These are phyloP conservation scores for Hygrocybe punicea DNA, from an alignment of 768 basidiomycete species.

Conservation along the genomic window DNA sequence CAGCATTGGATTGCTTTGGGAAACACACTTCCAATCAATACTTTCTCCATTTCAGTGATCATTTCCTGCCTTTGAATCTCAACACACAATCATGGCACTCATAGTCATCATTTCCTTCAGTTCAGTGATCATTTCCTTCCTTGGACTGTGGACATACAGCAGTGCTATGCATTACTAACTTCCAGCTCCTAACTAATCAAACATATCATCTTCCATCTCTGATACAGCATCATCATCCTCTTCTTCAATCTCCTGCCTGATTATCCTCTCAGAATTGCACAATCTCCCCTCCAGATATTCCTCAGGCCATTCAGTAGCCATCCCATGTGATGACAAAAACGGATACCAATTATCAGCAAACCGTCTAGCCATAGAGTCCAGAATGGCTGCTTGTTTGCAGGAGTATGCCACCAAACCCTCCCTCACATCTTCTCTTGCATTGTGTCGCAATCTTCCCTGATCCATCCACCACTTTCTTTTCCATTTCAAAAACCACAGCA, in stretches of 20 bases:
- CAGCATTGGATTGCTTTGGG: too few relatives aligned
- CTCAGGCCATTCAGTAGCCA: neutral
- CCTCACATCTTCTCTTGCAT: neutral
- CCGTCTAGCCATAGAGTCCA: neutral
- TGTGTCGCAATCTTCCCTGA: neutral
- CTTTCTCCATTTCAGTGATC: too few relatives aligned
- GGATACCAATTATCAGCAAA: constrained; percentile 4
- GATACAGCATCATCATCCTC: neutral
- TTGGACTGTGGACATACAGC: too few relatives aligned
- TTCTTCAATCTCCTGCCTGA: neutral
- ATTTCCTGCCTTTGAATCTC: too few relatives aligned
- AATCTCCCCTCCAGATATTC: neutral
- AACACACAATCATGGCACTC: too few relatives aligned
- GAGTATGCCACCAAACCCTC: constrained; percentile 9
- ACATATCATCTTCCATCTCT: neutral
- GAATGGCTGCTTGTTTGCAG: constrained; percentile 1
- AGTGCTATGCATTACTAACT: too few relatives aligned
- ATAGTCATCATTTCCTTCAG: too few relatives aligned
- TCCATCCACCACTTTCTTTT: constrained; percentile 9
- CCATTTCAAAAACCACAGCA: constrained; percentile 18
- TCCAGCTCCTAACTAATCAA: neutral
- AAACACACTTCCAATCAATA: too few relatives aligned
- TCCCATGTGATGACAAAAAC: neutral
- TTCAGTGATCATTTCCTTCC: too few relatives aligned
- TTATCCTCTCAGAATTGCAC: neutral